Conservation (phyloP, 306 rosid species). For the Ziziphus jujuba region DNA sequence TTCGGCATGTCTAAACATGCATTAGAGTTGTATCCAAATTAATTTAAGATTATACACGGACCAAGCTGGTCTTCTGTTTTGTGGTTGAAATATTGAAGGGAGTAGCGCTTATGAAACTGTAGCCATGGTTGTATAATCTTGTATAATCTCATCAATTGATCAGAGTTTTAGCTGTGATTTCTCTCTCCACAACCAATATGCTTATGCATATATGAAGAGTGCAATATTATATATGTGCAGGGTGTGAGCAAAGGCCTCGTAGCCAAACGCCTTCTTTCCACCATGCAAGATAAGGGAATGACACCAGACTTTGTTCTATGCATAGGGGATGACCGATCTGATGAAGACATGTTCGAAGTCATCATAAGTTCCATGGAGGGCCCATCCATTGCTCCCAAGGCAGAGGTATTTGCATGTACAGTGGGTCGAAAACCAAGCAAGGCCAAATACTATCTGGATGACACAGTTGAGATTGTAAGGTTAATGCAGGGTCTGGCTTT, state of each 20-base stretch:
- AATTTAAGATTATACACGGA: background rate
- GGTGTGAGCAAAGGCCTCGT: slow-evolving; percentile 75
- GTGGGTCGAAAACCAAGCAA: slow-evolving; percentile 65
- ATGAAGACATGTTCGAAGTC: slow-evolving; percentile 83
- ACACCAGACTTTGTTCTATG: slow-evolving; percentile 66
- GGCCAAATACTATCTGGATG: slow-evolving; percentile 75
- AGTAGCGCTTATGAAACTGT: background rate
- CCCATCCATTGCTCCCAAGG: slow-evolving; percentile 48
- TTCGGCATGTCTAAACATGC: background rate
- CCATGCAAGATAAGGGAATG: slow-evolving; percentile 52
- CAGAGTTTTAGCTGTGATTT: background rate
- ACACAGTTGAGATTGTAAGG: slow-evolving; percentile 61
- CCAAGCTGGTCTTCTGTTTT: background rate
- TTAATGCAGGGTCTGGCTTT: slow-evolving; percentile 72
- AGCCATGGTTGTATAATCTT: background rate
- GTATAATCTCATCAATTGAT: background rate
- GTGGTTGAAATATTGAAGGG: background rate
- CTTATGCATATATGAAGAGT: background rate
- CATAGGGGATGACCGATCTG: slow-evolving; percentile 74
- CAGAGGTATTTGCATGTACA: slow-evolving; percentile 71
- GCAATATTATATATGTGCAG: slow-evolving; percentile 27
- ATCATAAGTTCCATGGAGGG: slow-evolving; percentile 48
- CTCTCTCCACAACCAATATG: background rate
- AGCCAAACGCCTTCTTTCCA: slow-evolving; percentile 56
- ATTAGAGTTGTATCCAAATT: background rate